Base-by-base conservation (phyloP, 306 rosid genomes). In the Vigna hirtella region DNA sequence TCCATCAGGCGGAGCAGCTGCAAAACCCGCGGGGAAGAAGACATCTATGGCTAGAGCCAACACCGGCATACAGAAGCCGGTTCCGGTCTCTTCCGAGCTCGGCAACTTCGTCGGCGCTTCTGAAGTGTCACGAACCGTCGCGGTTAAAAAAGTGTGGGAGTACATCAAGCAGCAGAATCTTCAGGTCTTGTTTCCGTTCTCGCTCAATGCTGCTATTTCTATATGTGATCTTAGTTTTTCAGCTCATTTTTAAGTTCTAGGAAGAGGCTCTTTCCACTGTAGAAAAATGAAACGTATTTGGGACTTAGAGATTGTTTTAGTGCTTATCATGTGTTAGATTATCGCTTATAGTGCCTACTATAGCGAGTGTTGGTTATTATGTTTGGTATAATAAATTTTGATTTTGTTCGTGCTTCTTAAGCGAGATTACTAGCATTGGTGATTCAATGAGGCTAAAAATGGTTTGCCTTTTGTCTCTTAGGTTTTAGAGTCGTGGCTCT, bases 31-130 rank as follows among this genome's bases (percentile, higher is more conserved):
- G 17, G 70, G 5, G 14, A 67, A 77, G 72, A 77, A 77, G 66
- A 15, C 82, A 1, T 66, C n/a, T 1, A 0, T 81, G 16, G 48
- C 3, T 4, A 71, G 70, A 32, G 0, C 3, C 40, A 74, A 6
- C 61, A 1, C 36, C 0, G 89, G 83, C 13, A 73, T 86, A 40
- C 85, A 80, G 79, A 86, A 86, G 79, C 73, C 74, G 18, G 83
- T 86, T 14, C 89, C 87, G 42, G 87, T 86, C 9, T 80, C 87
- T 73, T 79, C 89, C 5, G 82, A 83, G 70, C 89, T 86, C 30
- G 85, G 89, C 0, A 73, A 45, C 18, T 86, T 86, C 74, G 45
- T 86, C 55, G 87, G 87, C 16, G 30, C 87, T 6, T 20, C 84
- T 64, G 28, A 86, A 38, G 77, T 80, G 16, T 86, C 87, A 2